Conservation (phyloP, 2,329 filamentous ascomycete genomes). For the Aotearoamyces nothofagi region DNA sequence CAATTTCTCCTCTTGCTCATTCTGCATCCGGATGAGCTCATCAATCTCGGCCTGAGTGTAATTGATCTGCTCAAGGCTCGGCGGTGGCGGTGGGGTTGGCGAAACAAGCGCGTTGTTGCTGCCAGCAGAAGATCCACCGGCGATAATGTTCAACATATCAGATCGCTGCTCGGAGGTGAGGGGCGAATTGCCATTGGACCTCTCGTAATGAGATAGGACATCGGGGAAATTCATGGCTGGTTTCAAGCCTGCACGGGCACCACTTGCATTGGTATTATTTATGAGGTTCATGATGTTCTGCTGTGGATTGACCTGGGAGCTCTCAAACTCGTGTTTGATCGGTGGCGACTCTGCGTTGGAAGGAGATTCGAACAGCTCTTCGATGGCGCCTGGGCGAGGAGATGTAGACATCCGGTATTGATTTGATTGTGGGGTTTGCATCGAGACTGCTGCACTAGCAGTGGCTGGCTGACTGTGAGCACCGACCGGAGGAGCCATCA, state of each 20-base stretch:
- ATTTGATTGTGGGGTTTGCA: too few relatives aligned
- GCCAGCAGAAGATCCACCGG: constrained; percentile 17
- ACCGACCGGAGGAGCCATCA: constrained; percentile 17
- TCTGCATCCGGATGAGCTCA: constrained; percentile 61
- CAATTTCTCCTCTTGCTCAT: constrained; percentile 64
- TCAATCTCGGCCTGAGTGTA: constrained; percentile 65
- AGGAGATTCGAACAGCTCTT: constrained; percentile 39
- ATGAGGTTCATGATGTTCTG: constrained; percentile 52
- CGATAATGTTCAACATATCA: constrained; percentile 44
- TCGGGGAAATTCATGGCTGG: constrained; percentile 32
- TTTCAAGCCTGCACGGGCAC: constrained; percentile 16
- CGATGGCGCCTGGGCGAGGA: constrained; percentile 38
- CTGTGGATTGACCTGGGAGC: constrained; percentile 40
- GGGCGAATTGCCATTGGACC: constrained; percentile 33
- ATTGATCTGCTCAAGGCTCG: constrained; percentile 43
- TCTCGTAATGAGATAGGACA: constrained; percentile 23
- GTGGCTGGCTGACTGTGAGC: constrained; percentile 14
- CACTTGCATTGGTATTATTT: constrained; percentile 44
- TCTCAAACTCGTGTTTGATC: constrained; percentile 39
- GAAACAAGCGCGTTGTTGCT: constrained; percentile 17
- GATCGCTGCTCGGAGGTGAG: constrained; percentile 42
- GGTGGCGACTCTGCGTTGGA: constrained; percentile 29
- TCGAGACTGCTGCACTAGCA: too few relatives aligned
- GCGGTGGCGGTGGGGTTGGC: constrained; percentile 24
- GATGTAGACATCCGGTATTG: too few relatives aligned